A percentile compares a stretch with the other conserved stretches of the same genome.
phyloP scores from a whole-genome alignment of 2,329 filamentous ascomycete genomes.

The Plectosphaerella sp. region DNA sequence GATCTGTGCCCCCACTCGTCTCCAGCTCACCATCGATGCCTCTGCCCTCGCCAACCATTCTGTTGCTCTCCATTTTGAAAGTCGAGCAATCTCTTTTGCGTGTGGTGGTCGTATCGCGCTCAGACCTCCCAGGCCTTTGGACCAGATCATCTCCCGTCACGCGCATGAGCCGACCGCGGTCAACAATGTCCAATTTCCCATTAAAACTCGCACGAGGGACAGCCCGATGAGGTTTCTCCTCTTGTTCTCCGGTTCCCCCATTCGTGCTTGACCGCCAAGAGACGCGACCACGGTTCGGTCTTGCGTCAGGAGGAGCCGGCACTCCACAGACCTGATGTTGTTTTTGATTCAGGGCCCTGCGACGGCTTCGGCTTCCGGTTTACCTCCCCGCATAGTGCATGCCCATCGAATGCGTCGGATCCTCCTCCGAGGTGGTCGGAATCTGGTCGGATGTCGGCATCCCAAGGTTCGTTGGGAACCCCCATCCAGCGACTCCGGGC shows the following conservation, averaged over 20 bases:
- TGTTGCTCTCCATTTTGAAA: no score
- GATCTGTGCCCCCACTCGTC: no score
- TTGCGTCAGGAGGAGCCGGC: no score
- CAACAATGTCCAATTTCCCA: neutral
- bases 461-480: conserved; percentile 12
- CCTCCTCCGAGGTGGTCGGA: conserved; percentile 18
- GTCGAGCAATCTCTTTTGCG: no score
- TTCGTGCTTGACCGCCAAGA: no score
- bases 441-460: conserved; percentile 13
- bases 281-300: no score
- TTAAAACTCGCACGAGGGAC: neutral
- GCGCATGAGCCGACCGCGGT: neutral
- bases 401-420: conserved; percentile 14
- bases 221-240: no score
- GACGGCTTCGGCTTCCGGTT: neutral
- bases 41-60: no score
- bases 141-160: neutral
- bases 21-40: no score
- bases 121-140: neutral
- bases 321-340: neutral
- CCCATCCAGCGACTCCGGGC: conserved; percentile 30
- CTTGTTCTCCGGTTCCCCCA: no score
- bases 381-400: conserved; percentile 28
- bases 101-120: neutral
- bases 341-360: neutral